These are phyloP conservation scores for Miamiensis avidus DNA, from an alignment of 169 alveolate species.

Conservation along the genomic window DNA sequence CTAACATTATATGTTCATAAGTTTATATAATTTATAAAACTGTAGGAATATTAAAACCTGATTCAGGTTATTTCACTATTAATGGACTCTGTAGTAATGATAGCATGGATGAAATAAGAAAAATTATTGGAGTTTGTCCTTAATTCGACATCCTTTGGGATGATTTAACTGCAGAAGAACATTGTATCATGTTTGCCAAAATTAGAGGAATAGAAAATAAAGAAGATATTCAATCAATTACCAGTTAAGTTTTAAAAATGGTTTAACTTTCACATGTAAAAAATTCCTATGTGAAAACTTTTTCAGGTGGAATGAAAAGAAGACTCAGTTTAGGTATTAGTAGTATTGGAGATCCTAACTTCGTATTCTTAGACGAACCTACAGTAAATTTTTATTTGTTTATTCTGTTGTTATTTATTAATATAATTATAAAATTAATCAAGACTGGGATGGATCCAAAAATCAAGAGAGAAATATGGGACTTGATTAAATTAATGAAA, in stretches of 20 bases:
- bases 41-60: constrained; percentile 67
- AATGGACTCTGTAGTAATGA: constrained; percentile 68
- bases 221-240: constrained; percentile 46
- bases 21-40: constrained; percentile 59
- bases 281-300: constrained; percentile 66
- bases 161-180: constrained; percentile 82
- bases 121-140: constrained; percentile 79
- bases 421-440: constrained; percentile 70
- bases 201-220: constrained; percentile 63
- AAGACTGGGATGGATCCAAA: constrained; percentile 86
- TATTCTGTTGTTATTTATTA: no score
- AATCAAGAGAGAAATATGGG: constrained; percentile 78
- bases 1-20: no score
- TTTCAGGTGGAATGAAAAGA: constrained; percentile 91
- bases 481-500: constrained; percentile 62
- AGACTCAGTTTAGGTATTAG: constrained; percentile 88
- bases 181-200: constrained; percentile 53
- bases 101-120: constrained; percentile 70
- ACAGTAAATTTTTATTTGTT: no score
- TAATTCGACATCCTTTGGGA: constrained; percentile 82
- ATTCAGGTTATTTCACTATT: constrained; percentile 69
- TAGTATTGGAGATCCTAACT: constrained; percentile 74
- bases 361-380: constrained; percentile 36
- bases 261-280: constrained; percentile 69
- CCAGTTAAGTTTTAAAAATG: constrained; percentile 45